Percentiles rank a stretch among this genome's conserved stretches.
Evolutionary conservation across 163 green algal species (phyloP).

Genomic region (Coccomyxa subellipsoidea): DNA sequence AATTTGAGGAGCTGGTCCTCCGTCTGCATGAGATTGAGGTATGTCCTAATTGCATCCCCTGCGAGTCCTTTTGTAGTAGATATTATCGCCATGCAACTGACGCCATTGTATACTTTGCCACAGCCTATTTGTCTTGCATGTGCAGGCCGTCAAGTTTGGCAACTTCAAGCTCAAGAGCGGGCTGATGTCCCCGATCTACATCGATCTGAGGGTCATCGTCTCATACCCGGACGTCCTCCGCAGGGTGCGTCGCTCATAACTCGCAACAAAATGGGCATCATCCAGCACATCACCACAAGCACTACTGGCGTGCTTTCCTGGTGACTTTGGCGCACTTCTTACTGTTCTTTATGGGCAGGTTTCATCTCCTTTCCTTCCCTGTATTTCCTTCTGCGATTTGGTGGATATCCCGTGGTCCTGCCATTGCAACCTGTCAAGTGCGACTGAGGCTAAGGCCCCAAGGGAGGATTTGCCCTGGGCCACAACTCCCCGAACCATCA

Average conservation of each 20-base stretch:
- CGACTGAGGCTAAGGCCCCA: too few species aligned
- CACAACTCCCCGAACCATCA: too few species aligned
- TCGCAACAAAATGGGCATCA: background rate
- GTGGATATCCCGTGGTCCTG: too few species aligned
- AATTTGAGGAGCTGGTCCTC: slow-evolving; percentile 82
- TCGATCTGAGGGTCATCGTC: slow-evolving; percentile 98
- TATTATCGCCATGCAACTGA: too few species aligned
- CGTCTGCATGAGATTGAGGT: slow-evolving; percentile 91
- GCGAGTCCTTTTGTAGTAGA: too few species aligned
- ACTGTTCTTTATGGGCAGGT: too few species aligned
- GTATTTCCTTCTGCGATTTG: too few species aligned
- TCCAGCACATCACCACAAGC: background rate
- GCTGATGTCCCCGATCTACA: slow-evolving; percentile 94
- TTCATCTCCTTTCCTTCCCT: too few species aligned
- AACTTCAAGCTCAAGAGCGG: slow-evolving; percentile 99
- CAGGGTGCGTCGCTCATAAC: slow-evolving; percentile 45
- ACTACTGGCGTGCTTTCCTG: background rate
- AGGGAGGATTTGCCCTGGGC: too few species aligned
- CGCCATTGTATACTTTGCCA: background rate
- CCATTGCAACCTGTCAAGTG: too few species aligned
- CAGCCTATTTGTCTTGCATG: background rate
- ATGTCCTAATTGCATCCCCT: background rate
- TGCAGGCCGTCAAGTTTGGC: slow-evolving; percentile 97
- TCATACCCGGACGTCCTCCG: slow-evolving; percentile 95
- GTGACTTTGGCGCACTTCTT: too few species aligned